Conservation (phyloP, 75 land plant species). For the Cunninghamia lanceolata region DNA sequence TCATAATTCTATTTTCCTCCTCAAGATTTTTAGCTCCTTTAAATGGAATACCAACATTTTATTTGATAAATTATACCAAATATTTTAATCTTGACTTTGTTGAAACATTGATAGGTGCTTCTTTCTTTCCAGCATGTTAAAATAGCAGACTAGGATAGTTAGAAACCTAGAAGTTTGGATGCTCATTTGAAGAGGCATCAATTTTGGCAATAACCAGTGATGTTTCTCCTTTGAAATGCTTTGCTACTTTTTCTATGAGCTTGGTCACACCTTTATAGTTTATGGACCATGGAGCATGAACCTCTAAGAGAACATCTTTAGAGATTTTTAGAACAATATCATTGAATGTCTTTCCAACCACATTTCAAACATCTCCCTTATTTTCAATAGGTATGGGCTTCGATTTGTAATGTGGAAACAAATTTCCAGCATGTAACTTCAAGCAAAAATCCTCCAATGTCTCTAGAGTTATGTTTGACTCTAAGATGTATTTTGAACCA, state of each 20-base stretch:
- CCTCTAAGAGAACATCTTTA: constrained; percentile 83
- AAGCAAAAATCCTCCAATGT: constrained; percentile 77
- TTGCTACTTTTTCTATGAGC: constrained; percentile 69
- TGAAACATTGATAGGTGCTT: constrained; percentile 59
- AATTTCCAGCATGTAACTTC: constrained; percentile 42
- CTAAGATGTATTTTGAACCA: constrained; percentile 74
- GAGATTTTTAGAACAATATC: constrained; percentile 62
- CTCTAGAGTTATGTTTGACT: constrained; percentile 46
- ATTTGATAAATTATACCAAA: constrained; percentile 34
- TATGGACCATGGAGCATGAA: constrained; percentile 86
- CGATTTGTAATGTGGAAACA: constrained; percentile 62
- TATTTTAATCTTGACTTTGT: constrained; percentile 51
- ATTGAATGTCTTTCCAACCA: constrained; percentile 89
- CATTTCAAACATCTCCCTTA: constrained; percentile 46
- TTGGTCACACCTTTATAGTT: constrained; percentile 78
- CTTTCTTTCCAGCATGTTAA: constrained; percentile 61
- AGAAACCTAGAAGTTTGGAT: constrained; percentile 66
- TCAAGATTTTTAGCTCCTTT: constrained; percentile 46
- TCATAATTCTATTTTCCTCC: constrained; percentile 10
- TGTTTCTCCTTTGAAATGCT: constrained; percentile 68
- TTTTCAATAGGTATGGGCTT: constrained; percentile 63
- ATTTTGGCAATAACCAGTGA: constrained; percentile 70
- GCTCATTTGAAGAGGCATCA: constrained; percentile 89
- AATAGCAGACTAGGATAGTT: constrained; percentile 72
- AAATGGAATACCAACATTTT: constrained; percentile 76